Evolutionary conservation across 2,329 filamentous ascomycete genomes (phyloP), one percentile per base, ranked within the genome.

Genomic region (Penicillium sp.): DNA sequence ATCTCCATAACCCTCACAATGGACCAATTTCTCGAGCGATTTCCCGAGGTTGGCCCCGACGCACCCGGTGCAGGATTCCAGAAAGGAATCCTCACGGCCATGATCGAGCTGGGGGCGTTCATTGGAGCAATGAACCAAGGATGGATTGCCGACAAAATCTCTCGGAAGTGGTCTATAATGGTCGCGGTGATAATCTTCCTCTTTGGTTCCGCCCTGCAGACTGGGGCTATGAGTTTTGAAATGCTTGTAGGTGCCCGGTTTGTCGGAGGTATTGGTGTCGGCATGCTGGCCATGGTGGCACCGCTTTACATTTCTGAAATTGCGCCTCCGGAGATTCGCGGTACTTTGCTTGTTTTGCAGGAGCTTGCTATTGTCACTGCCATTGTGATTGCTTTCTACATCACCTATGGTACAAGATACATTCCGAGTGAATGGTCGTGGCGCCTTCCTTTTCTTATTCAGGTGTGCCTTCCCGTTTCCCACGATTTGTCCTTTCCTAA

Each of bases 351-450:
- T 2, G 59, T 80, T 2, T 67, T 82, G 4, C 77, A 82, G 56
- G 74, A 80, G 49, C 71, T 82, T 56, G 73, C 70, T 50, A 81
- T 82, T 50, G 78, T 80, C 13, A 67, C 74, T 21, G 79, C 81
- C 78, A 56, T 63, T 23, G 77, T 83, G 4, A 72, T 83, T 25
- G 78, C 81, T 1, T 85, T 78, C 64, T 85, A 80, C 78, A 81
- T 82, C 38, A 81, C 80, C 0, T 85, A 83, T 56, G 82, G 77
- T 0, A 84, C 81, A 0, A 69, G 74, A 6, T 72, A 74, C 60
- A 76, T 82, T 41, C 58, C 69, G 0, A 66, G 74, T 33, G 74
- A 79, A 66, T 74, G 72, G 67, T 70, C 79, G 12, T 57, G 55
- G 42, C 58, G 58, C 4, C 46, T 60, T n/a, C 58, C 58, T 10